Evolutionary conservation across 257 asterid genomes (phyloP).

Genomic region (Rhazya stricta): DNA sequence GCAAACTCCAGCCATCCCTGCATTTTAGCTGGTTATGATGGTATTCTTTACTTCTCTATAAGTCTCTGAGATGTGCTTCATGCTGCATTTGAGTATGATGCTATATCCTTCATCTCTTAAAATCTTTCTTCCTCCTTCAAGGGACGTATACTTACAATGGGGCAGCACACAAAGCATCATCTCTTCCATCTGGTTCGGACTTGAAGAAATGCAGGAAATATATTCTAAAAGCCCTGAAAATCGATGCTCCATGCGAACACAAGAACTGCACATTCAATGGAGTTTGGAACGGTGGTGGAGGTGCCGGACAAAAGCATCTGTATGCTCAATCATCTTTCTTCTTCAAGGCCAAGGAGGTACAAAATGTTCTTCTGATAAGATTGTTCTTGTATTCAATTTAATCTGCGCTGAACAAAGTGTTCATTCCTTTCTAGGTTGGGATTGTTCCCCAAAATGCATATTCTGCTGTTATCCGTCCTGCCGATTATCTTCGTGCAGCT

Average conservation of each 20-base stretch:
- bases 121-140: background rate
- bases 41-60: slow-evolving; percentile 19
- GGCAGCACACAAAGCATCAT: slow-evolving; percentile 16
- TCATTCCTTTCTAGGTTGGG: slow-evolving; percentile 17
- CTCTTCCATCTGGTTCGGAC: slow-evolving; percentile 19
- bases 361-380: background rate
- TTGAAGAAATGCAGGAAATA: slow-evolving; percentile 9
- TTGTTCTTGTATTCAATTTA: background rate
- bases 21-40: slow-evolving; percentile 56
- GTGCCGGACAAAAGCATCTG: slow-evolving; percentile 19
- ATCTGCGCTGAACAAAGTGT: background rate
- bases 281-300: slow-evolving; percentile 31
- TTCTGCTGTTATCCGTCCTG: slow-evolving; percentile 10
- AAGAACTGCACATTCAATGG: slow-evolving; percentile 26
- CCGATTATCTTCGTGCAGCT: slow-evolving; percentile 22
- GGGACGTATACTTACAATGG: slow-evolving; percentile 22
- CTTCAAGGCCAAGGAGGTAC: slow-evolving; percentile 18
- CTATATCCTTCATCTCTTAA: background rate
- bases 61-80: background rate
- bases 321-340: slow-evolving; percentile 23
- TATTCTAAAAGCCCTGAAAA: slow-evolving; percentile 9
- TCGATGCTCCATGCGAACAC: slow-evolving; percentile 17
- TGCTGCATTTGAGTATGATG: too few species aligned
- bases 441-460: slow-evolving; percentile 11
- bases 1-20: slow-evolving; percentile 56